A percentile compares a stretch with the other conserved stretches of the same genome.
phyloP scores from a whole-genome alignment of 495 filamentous ascomycete genomes.

The Saxophila tyrrhenica region DNA sequence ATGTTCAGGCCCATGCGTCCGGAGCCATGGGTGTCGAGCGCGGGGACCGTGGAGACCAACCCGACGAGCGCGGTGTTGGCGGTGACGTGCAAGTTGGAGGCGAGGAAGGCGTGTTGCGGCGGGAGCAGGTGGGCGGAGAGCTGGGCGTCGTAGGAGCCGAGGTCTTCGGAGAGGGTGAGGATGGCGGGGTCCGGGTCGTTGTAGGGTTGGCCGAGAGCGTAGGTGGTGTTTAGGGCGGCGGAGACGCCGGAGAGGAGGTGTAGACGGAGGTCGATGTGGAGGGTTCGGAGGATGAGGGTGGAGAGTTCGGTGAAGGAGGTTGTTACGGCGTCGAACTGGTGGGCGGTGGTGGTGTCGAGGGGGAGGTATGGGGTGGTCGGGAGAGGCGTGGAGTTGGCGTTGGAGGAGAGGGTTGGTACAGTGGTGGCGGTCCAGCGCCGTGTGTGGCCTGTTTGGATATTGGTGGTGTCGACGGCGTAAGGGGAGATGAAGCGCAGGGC shows the following conservation, averaged over 20 bases:
- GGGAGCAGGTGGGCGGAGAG: conserved; percentile 55
- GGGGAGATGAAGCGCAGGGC: conserved; percentile 62
- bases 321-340: conserved; percentile 78
- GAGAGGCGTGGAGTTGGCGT: conserved; percentile 34
- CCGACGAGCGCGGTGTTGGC: conserved; percentile 56
- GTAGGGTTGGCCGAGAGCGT: conserved; percentile 61
- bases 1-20: conserved; percentile 80
- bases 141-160: conserved; percentile 76
- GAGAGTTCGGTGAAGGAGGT: conserved; percentile 68
- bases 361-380: conserved; percentile 57
- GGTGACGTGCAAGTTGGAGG: conserved; percentile 57
- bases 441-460: conserved; percentile 24
- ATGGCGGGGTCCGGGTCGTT: conserved; percentile 70
- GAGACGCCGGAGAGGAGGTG: conserved; percentile 53
- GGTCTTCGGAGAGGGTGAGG: conserved; percentile 62
- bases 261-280: conserved; percentile 80
- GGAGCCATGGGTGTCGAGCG: conserved; percentile 66
- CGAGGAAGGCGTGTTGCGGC: conserved; percentile 54
- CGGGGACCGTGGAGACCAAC: conserved; percentile 50
- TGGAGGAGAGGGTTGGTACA: conserved; percentile 32
- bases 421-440: conserved; percentile 71
- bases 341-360: conserved; percentile 73
- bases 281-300: conserved; percentile 60
- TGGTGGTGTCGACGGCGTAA: conserved; percentile 30
- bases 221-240: conserved; percentile 30